A percentile compares a stretch with the other conserved stretches of the same genome.
Evolutionary conservation across 2,329 filamentous ascomycete genomes (phyloP).

Genomic region (Cordyceps tenuipes): DNA sequence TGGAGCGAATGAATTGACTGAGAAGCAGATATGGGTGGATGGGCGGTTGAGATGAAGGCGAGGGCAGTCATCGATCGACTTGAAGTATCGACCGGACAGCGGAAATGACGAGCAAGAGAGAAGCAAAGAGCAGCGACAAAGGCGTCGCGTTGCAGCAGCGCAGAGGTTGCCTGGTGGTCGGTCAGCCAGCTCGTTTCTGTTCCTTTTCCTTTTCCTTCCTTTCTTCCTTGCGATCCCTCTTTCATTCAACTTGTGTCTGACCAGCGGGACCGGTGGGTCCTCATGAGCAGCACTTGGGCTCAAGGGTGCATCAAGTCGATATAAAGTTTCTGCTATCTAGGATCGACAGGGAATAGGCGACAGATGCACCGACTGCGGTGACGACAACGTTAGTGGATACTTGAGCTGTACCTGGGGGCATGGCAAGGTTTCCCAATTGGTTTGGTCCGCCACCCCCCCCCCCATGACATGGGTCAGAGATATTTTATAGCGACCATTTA

Average conservation of each 20-base stretch:
- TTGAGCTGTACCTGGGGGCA: slow-evolving; percentile 10
- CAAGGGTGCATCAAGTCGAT: slow-evolving; percentile 25
- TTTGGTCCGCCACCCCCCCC: slow-evolving; percentile 27
- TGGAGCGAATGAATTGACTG: too few species aligned
- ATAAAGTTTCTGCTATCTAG: slow-evolving; percentile 21
- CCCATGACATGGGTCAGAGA: slow-evolving; percentile 23
- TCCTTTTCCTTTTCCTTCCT: too few species aligned
- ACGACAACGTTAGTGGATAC: slow-evolving; percentile 20
- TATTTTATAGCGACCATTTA: neutral
- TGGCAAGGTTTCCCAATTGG: slow-evolving; percentile 17
- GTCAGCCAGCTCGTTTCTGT: neutral
- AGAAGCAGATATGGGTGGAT: neutral
- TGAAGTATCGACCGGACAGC: too few species aligned
- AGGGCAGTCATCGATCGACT: neutral
- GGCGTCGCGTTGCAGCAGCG: neutral
- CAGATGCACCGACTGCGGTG: neutral
- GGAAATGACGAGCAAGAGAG: neutral
- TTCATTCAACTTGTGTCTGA: slow-evolving; percentile 31
- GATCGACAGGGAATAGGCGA: neutral
- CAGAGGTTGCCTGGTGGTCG: neutral
- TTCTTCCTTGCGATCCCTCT: slow-evolving; percentile 25
- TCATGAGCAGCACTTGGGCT: slow-evolving; percentile 26
- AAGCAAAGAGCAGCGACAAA: neutral
- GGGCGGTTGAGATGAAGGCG: neutral
- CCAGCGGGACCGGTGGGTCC: slow-evolving; percentile 29